phyloP scores from a whole-genome alignment of 805 yeast species.

The Candida chauliodis region DNA sequence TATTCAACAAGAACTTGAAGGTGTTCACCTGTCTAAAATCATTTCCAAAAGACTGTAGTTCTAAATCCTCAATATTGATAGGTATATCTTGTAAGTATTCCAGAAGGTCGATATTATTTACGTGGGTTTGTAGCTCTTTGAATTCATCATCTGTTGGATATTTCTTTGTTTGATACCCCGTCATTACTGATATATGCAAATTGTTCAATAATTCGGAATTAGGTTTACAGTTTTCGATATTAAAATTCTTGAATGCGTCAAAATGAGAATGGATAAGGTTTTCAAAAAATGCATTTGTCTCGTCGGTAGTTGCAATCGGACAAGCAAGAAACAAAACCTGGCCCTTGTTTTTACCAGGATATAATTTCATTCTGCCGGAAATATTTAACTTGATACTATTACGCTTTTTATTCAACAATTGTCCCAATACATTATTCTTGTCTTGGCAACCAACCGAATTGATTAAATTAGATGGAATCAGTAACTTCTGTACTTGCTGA shows the following conservation, averaged over 20 bases:
- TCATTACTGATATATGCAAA: constrained; percentile 2
- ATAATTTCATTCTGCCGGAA: not conserved
- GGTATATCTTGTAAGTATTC: constrained; percentile 1
- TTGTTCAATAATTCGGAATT: not conserved
- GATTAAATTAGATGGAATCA: not conserved
- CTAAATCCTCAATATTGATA: constrained; percentile 5
- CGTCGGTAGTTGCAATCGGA: not conserved
- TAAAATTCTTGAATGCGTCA: not conserved
- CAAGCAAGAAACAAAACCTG: constrained; percentile 2
- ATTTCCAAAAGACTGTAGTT: not conserved
- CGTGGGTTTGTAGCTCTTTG: not conserved
- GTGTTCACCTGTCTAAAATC: constrained; percentile 1
- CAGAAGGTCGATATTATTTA: not conserved
- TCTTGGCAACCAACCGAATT: not conserved
- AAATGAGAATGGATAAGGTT: not conserved
- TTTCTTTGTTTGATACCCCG: constrained; percentile 4
- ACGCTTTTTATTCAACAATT: constrained; percentile 1
- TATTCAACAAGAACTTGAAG: too few relatives aligned
- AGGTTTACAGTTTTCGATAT: not conserved
- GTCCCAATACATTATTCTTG: not conserved
- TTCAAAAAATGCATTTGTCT: not conserved
- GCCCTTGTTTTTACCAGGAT: constrained; percentile 4
- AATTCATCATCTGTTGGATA: not conserved
- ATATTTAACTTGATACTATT: not conserved
- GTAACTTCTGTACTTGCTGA: not conserved